Base-by-base conservation (phyloP, 1,139 yeast species). In the Spathaspora sp. region DNA sequence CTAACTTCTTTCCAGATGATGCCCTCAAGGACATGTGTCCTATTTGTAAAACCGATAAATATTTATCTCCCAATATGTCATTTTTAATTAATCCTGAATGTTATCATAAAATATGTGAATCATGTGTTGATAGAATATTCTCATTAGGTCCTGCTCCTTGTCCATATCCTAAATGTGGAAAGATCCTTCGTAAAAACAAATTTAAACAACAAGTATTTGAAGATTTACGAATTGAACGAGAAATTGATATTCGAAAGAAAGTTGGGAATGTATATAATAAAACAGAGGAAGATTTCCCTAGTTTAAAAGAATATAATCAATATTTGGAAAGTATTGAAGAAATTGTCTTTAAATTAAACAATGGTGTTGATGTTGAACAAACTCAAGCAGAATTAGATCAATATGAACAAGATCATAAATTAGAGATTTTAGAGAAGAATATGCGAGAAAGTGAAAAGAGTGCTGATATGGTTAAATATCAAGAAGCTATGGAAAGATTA, bases 121-220 rank as follows among this genome's bases (percentile, higher is more conserved):
- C 96, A 2, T 93, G 99, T 67, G 98, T 90, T 40, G 98, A 91
- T 65, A 76, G 98, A 56, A 89, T 93, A 47, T 93, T 89, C 64
- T 83, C 96, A 10, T 69, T 88, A 43, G 99, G 99, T 4, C 99
- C 99, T 0, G 95, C 97, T 0, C 95, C 93, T 23, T 93, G 99
- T 64, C 99, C 99, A 0, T 91, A 90, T 63, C 89, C 93, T 6
- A 84, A 86, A 43, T 93, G 99, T 70, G 91, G 87, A 45, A 89
- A 86, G 71, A 89, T 86, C 10, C 70, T 93, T 51, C 74, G 99
- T 54, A 88, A 88, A 74, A 89, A 89, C 69, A 83, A 83, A 67
- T 93, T 93, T 72, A 93, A 93, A 67, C 81, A 89, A 41, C 99
- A 93, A 67, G 78, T 89, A 4, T 93, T 93, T 63, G 97, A 91